Evolutionary conservation across 1,139 yeast genomes (phyloP), one percentile per base, ranked within the genome.

Genomic region (Geotrichum fermentans): DNA sequence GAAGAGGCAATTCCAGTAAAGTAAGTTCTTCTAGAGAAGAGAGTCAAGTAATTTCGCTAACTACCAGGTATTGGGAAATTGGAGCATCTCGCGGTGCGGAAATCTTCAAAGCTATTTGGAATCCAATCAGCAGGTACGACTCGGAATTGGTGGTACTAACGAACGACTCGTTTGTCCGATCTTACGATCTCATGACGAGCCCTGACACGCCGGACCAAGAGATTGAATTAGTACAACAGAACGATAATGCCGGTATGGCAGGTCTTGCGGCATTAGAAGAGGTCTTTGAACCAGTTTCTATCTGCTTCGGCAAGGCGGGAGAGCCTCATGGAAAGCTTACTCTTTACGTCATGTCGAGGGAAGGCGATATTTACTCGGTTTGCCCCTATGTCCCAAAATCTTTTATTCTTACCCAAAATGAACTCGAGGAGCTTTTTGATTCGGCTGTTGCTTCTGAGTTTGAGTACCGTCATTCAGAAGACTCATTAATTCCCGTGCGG

Each of bases 311-410:
- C 3, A 63, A 74, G 1, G 58, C 61, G 17, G 68, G 71, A 0
- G 62, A 65, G 1, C 56, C 64, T n/a, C 50, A 66, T 17, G 77
- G 77, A 1, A 61, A 62, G 10, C 55, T 80, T 38, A 72, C 82
- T 0, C 63, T 80, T 14, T 77, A 74, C 54, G 60, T 79, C 3
- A 56, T 78, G 48, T 73, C 75, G 18, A 58, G 66, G n/a, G 82
- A 77, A 36, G 77, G 81, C 10, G 83, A 81, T 54, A 54, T 82
- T 1, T 79, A 71, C 56, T 70, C 75, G 0, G 63, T 81, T 1
- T 76, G 74, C 52, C 87, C 87, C 10, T 79, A 79, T 60, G 58
- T 75, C 22, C 83, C 86, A 0, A 55, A 63, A 2, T 58, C 62
- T 20, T 60, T 76, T 22, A 61, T 68, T 0, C 64, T 75, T 14